A percentile compares a stretch with the other conserved stretches of the same genome.
These are phyloP conservation scores for Leccinum broughii DNA, from an alignment of 768 basidiomycete genomes.

Conservation along the genomic window DNA sequence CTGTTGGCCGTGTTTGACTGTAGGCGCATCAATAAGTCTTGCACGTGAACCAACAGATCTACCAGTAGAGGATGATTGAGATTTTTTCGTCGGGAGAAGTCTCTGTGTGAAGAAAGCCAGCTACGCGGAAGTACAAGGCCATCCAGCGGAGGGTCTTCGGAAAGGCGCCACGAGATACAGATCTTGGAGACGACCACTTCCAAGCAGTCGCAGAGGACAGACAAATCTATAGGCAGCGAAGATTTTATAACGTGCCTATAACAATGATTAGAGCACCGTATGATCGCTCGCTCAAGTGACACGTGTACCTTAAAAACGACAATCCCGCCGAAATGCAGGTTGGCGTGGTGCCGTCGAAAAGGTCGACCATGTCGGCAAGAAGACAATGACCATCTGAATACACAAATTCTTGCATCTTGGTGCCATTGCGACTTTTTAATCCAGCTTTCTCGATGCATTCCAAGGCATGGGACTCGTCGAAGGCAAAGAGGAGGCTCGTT, in stretches of 20 bases:
- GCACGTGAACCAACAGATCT: slow-evolving; percentile 21
- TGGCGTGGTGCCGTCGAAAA: slow-evolving; percentile 28
- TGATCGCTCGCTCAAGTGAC: not conserved
- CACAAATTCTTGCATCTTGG: slow-evolving; percentile 5
- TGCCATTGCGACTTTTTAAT: slow-evolving; percentile 18
- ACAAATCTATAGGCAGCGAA: slow-evolving; percentile 42
- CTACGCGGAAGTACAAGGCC: slow-evolving; percentile 52
- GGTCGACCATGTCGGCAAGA: slow-evolving; percentile 34
- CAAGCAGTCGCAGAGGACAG: slow-evolving; percentile 50
- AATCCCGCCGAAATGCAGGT: slow-evolving; percentile 38
- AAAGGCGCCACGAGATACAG: slow-evolving; percentile 37
- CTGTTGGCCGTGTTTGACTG: slow-evolving; percentile 30
- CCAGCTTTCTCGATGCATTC: slow-evolving; percentile 37
- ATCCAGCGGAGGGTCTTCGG: slow-evolving; percentile 34
- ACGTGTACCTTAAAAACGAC: slow-evolving; percentile 38
- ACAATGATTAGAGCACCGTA: slow-evolving; percentile 22
- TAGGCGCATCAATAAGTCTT: slow-evolving; percentile 29
- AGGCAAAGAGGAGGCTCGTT: slow-evolving; percentile 37
- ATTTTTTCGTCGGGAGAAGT: slow-evolving; percentile 16
- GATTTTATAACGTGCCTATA: slow-evolving; percentile 45
- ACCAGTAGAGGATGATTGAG: slow-evolving; percentile 42
- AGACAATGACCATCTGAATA: slow-evolving; percentile 24
- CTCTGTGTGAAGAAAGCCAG: slow-evolving; percentile 42
- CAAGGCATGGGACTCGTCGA: slow-evolving; percentile 38
- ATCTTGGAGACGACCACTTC: slow-evolving; percentile 48